Percentiles rank a stretch among this genome's conserved stretches.
Conservation (phyloP, 2,329 filamentous ascomycete species). For the Chrysoporthe deuterocubensis region DNA sequence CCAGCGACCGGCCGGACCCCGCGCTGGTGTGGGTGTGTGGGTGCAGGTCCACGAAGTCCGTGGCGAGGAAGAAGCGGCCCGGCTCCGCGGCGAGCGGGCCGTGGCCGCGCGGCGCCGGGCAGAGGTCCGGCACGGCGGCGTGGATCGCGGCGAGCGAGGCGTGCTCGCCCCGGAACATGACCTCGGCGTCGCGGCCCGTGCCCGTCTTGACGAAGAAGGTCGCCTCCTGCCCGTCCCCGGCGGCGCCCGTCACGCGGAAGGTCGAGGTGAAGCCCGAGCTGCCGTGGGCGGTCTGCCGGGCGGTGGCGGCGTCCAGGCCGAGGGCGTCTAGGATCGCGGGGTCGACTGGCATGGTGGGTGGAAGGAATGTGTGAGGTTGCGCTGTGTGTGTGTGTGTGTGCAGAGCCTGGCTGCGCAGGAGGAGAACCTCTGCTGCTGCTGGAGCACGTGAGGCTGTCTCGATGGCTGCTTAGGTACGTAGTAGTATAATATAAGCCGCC, state of each 20-base stretch:
- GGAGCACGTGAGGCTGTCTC: too few relatives aligned
- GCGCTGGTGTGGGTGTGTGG: conserved; percentile 39
- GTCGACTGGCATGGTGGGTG: conserved; percentile 51
- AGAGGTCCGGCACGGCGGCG: conserved; percentile 71
- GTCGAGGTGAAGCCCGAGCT: conserved; percentile 72
- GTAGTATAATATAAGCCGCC: too few relatives aligned
- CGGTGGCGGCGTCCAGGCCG: conserved; percentile 59
- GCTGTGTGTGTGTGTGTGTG: too few relatives aligned
- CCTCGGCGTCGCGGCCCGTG: conserved; percentile 57
- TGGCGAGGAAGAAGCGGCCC: conserved; percentile 63
- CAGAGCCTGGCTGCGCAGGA: too few relatives aligned
- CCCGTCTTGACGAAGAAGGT: conserved; percentile 76
- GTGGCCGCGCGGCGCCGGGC: conserved; percentile 75
- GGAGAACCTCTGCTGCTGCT: too few relatives aligned
- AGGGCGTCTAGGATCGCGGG: conserved; percentile 65
- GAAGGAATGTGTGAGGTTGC: not conserved
- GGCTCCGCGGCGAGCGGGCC: conserved; percentile 63
- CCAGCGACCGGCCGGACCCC: conserved; percentile 62
- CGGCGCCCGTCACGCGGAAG: conserved; percentile 42
- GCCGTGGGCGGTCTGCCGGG: conserved; percentile 60
- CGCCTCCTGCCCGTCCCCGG: conserved; percentile 31
- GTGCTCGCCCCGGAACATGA: conserved; percentile 82
- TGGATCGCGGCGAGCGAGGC: conserved; percentile 84
- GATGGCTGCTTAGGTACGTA: too few relatives aligned
- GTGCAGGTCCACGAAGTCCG: conserved; percentile 77